Evolutionary conservation across 139 green algal species (phyloP), one percentile per base, ranked within the genome.

Genomic region (Auxenochlorella pyrenoidosa): DNA sequence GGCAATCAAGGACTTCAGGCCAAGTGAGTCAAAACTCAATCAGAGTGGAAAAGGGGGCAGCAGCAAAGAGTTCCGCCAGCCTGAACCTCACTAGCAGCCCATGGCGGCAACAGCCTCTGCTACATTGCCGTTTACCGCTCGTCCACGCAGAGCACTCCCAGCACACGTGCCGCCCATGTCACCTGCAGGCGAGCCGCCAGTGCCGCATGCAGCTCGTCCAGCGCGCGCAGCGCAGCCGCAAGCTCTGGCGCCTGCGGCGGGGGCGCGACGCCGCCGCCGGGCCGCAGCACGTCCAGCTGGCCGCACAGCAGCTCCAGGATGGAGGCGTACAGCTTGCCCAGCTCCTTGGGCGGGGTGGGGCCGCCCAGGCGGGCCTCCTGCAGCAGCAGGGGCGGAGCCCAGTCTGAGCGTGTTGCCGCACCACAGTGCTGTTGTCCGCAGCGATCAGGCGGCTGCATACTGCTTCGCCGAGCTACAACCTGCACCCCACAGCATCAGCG

Each of bases 101-200:
- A 10, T 18, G 47, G 8, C 54, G 16, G 54, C 15, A 63, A 63
- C 54, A 13, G 15, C 10, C 54, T 63, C 18, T 63, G 16, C 54
- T 13, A 41, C 1, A 10, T 15, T 63, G 54, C 54, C n/a, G 16
- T 63, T 13, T 63, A 54, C 47, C 6, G 47, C 47, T 18, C 47
- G 47, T 10, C 47, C 47, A 6, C 47, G 47, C 47, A 6, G 47
- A 54, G 47, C 47, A 54, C 6, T 18, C 47, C 47, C 47, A 54
- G 47, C 6, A 10, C 47, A 54, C 6, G 8, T 18, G 47, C 10
- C 47, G 10, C 47, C 47, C 47, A 54, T 54, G 60, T 44, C 82
- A 87, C 82, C 82, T 87, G 44, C 68, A 87, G 43, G 47, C 82
- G 82, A 0, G 82, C n/a, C 34, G 43, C 47, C 44, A 87, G 82